Percentiles rank a stretch among this genome's conserved stretches.
Conservation (phyloP, 345 rosid genomes). For the Aquilaria yunnanensis region DNA sequence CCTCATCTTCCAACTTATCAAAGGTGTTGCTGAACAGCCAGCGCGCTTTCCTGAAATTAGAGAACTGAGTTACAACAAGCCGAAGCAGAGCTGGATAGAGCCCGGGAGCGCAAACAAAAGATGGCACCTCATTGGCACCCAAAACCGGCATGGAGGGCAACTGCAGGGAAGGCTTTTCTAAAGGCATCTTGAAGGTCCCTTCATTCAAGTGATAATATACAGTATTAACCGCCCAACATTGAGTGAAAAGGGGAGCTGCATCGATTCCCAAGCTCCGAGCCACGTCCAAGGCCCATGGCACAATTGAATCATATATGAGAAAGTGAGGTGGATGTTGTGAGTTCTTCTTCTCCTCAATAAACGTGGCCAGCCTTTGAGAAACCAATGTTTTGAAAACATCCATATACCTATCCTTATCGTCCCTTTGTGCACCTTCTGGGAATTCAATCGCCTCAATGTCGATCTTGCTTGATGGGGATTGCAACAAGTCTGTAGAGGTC, state of each 20-base stretch:
- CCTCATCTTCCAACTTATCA: conserved; percentile 39
- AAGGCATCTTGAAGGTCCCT: conserved; percentile 20
- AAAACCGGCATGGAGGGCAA: conserved; percentile 35
- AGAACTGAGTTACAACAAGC: conserved; percentile 20
- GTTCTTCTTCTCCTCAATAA: conserved; percentile 18
- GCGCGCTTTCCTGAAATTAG: conserved; percentile 22
- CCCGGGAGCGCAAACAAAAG: conserved; percentile 21
- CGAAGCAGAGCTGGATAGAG: conserved; percentile 14
- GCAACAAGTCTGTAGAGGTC: conserved; percentile 11
- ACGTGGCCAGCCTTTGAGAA: conserved; percentile 21
- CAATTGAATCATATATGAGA: conserved; percentile 36
- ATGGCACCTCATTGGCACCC: conserved; percentile 31
- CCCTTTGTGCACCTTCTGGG: conserved; percentile 21
- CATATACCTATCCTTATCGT: conserved; percentile 17
- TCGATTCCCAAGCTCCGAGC: conserved; percentile 29
- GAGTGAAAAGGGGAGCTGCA: conserved; percentile 41
- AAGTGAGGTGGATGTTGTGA: conserved; percentile 16
- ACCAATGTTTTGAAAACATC: conserved; percentile 14
- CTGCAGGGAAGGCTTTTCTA: conserved; percentile 17
- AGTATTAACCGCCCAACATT: conserved; percentile 34
- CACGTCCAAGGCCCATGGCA: conserved; percentile 47
- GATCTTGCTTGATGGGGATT: conserved; percentile 17
- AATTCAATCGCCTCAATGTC: conserved; percentile 23
- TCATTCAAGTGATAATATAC: conserved; percentile 28
- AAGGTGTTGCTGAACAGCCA: conserved; percentile 39